Percentiles rank a stretch among this genome's conserved stretches.
Evolutionary conservation across 371 early-diverging fungal genomes (phyloP).

Genomic region (Saksenaea oblongispora): DNA sequence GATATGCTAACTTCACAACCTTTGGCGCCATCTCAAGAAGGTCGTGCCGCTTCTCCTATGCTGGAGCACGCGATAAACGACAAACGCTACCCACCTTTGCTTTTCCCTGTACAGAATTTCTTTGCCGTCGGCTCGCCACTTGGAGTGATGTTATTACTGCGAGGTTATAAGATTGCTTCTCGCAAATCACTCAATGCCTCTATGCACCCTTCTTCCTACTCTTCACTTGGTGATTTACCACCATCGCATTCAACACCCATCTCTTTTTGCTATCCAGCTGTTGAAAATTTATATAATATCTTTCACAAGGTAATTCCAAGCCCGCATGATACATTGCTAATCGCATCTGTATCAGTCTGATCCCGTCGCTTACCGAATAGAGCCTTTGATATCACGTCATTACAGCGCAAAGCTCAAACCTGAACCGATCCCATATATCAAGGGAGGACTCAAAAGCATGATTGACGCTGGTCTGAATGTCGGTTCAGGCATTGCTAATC

Average conservation of each 20-base stretch:
- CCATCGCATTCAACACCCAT: slow-evolving; percentile 23
- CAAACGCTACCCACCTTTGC: slow-evolving; percentile 14
- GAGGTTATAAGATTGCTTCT: slow-evolving; percentile 64
- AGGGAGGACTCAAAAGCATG: slow-evolving; percentile 79
- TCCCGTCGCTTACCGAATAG: slow-evolving; percentile 70
- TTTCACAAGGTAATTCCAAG: slow-evolving; percentile 60
- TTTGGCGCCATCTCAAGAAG: slow-evolving; percentile 26
- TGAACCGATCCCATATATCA: slow-evolving; percentile 75
- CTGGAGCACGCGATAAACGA: slow-evolving; percentile 4
- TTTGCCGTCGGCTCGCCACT: slow-evolving; percentile 79
- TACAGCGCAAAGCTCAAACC: slow-evolving; percentile 61
- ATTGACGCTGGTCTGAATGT: slow-evolving; percentile 65
- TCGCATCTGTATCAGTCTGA: slow-evolving; percentile 30
- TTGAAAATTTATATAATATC: slow-evolving; percentile 78
- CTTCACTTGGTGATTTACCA: slow-evolving; percentile 7
- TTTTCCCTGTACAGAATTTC: slow-evolving; percentile 58
- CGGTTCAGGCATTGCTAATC: slow-evolving; percentile 67
- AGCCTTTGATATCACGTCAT: slow-evolving; percentile 65
- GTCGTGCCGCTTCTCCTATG: not conserved
- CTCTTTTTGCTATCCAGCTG: slow-evolving; percentile 62
- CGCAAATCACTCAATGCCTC: slow-evolving; percentile 28
- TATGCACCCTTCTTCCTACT: not conserved
- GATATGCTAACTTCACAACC: slow-evolving; percentile 78
- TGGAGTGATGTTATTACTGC: slow-evolving; percentile 74
- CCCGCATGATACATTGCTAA: not conserved